Conservation (phyloP, 2,329 filamentous ascomycete species). For the Ascochyta pisi region DNA sequence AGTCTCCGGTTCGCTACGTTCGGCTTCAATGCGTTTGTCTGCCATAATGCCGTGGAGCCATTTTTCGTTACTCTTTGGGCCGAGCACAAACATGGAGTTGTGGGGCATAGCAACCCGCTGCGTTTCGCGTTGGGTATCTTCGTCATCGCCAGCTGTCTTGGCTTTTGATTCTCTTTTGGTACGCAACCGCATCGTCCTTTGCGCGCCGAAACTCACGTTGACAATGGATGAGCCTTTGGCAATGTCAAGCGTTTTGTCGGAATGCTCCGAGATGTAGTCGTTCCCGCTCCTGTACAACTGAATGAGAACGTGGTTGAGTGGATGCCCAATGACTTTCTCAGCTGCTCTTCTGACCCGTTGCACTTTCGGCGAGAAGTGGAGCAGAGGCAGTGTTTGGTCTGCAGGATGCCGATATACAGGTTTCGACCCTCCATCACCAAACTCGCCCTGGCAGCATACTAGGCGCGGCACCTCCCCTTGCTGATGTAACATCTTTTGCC, state of each 20-base stretch:
- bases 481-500: conserved; percentile 92
- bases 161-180: conserved; percentile 67
- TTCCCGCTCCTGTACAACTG: conserved; percentile 89
- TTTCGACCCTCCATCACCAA: conserved; percentile 72
- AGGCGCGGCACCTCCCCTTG: conserved; percentile 90
- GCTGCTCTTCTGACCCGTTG: conserved; percentile 70
- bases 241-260: conserved; percentile 95
- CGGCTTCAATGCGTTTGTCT: conserved; percentile 74
- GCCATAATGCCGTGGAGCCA: conserved; percentile 94
- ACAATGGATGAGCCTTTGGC: conserved; percentile 81
- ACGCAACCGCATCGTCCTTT: conserved; percentile 87
- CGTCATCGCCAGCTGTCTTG: conserved; percentile 32
- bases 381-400: conserved; percentile 81
- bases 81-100: conserved; percentile 86
- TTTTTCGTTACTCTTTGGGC: conserved; percentile 77
- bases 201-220: conserved; percentile 91
- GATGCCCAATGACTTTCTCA: conserved; percentile 76
- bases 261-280: conserved; percentile 96
- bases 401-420: conserved; percentile 95
- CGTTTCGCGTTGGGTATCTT: conserved; percentile 56
- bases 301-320: conserved; percentile 89
- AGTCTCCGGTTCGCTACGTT: conserved; percentile 74
- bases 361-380: conserved; percentile 78
- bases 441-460: conserved; percentile 83
- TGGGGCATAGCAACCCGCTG: conserved; percentile 80